These are phyloP conservation scores for Rubroshorea leprosula DNA, from an alignment of 345 rosid genomes.

Conservation along the genomic window DNA sequence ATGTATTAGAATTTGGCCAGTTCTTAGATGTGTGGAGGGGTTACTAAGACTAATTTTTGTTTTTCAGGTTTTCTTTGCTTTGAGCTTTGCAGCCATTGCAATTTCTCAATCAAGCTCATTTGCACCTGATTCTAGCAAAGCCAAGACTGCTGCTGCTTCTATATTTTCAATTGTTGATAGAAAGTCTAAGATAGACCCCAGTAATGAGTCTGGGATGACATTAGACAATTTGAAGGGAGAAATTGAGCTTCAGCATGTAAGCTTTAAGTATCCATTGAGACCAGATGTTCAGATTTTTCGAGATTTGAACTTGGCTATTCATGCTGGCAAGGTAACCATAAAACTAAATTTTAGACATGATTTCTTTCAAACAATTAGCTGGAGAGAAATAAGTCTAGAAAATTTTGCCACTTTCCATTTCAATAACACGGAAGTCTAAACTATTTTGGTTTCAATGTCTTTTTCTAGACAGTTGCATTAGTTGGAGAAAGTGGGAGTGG, in stretches of 20 bases:
- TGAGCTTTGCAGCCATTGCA: slow-evolving; percentile 55
- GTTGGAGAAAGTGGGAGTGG: slow-evolving; percentile 93
- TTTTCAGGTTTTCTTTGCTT: slow-evolving; percentile 65
- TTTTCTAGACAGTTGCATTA: slow-evolving; percentile 56
- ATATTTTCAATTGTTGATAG: slow-evolving; percentile 60
- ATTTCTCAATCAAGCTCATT: slow-evolving; percentile 69
- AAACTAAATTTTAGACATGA: not conserved
- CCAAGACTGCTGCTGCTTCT: slow-evolving; percentile 60
- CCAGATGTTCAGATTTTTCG: slow-evolving; percentile 67
- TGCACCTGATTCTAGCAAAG: slow-evolving; percentile 55
- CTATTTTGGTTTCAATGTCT: not conserved
- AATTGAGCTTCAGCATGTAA: slow-evolving; percentile 54
- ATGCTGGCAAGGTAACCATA: slow-evolving; percentile 53
- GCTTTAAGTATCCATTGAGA: slow-evolving; percentile 69
- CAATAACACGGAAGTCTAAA: no score
- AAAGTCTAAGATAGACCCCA: slow-evolving; percentile 58
- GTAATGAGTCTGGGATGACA: slow-evolving; percentile 57
- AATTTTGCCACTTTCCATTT: not conserved
- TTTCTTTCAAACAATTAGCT: not conserved
- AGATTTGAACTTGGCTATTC: slow-evolving; percentile 59
- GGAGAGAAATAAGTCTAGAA: not conserved
- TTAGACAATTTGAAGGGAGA: slow-evolving; percentile 58
- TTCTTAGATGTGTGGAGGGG: no score
- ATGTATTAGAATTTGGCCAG: no score
- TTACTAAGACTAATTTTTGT: not conserved